Base-by-base conservation (phyloP, 139 green algal genomes). In the Micractinium conductrix region DNA sequence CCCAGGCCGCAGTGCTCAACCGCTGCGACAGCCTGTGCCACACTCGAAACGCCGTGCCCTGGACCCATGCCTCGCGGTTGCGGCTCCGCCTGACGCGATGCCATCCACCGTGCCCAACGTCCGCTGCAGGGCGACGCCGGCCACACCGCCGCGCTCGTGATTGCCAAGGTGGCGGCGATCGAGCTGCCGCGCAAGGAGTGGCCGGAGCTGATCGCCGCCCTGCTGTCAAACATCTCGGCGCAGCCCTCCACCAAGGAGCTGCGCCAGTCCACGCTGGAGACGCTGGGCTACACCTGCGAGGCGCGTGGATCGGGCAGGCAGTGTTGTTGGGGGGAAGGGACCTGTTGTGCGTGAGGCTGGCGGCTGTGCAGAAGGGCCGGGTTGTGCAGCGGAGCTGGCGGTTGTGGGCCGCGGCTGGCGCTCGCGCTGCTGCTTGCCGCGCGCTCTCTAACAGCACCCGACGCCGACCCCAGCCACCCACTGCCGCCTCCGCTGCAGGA, bases 241-340 rank as follows among this genome's bases (percentile, higher is more conserved):
- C 22, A 79, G 26, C 53, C 78, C 28, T 62, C 85, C 9, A 73
- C 85, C 19, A 79, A 58, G 35, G 89, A 82, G 63, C 87, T 98
- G 74, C 89, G 97, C 35, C 93, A 97, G 79, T 88, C 92, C 28
- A 98, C 96, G 12, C 91, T 99, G 35, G 94, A 98, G 90, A 74
- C 95, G 1, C 88, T 99, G 60, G 97, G 97, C 22, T 99, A 98
- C 85, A 87, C 99, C 2, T 99, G 97, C 85, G 97, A 99, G 65
- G 65, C 43, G 65, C 8, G 65, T 40, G 24, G 53, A 19, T n/a
- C 8, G 53, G 53, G 53, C 53, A 62, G 53, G 19, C 2, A 21
- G 53, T 14, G 53, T 2, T 62, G 53, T n/a, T n/a, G n/a, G n/a
- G n/a, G n/a, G n/a, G n/a, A n/a, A n/a, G n/a, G n/a, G n/a, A n/a